phyloP scores from a whole-genome alignment of 1,139 yeast genomes.

The Nadsonia commutata region DNA sequence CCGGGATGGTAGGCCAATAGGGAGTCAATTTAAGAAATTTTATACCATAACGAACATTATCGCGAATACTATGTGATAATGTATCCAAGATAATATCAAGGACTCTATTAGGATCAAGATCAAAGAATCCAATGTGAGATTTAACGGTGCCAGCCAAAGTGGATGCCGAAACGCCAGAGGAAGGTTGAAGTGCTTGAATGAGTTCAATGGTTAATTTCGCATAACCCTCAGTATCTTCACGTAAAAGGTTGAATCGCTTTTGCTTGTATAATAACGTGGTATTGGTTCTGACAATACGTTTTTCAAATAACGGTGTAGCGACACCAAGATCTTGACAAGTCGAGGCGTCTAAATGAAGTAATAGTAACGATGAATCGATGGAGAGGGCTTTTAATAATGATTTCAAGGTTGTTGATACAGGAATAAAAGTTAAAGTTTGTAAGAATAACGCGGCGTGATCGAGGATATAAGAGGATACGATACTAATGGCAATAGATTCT shows the following conservation, averaged over 20 bases:
- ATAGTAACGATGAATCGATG: slow-evolving; percentile 13
- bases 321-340: slow-evolving; percentile 13
- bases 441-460: slow-evolving; percentile 10
- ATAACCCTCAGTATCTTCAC: slow-evolving; percentile 75
- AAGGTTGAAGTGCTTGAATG: slow-evolving; percentile 11
- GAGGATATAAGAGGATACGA: slow-evolving; percentile 14
- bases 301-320: slow-evolving; percentile 22
- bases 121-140: slow-evolving; percentile 58
- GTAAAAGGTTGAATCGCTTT: slow-evolving; percentile 55
- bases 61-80: slow-evolving; percentile 30
- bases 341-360: slow-evolving; percentile 15
- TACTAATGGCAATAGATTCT: slow-evolving; percentile 6
- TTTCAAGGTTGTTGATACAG: slow-evolving; percentile 6
- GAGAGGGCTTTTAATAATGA: slow-evolving; percentile 6
- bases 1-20: slow-evolving; percentile 50
- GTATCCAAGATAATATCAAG: slow-evolving; percentile 49
- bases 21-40: slow-evolving; percentile 36
- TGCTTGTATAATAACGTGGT: slow-evolving; percentile 43
- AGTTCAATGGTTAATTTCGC: slow-evolving; percentile 48
- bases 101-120: slow-evolving; percentile 60
- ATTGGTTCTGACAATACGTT: slow-evolving; percentile 32
- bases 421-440: slow-evolving; percentile 10
- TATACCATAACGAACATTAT: slow-evolving; percentile 33
- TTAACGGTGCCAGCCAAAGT: slow-evolving; percentile 27
- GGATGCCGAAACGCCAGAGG: background rate